Base-by-base conservation (phyloP, 306 rosid species). In the Astragalus membranaceus region DNA sequence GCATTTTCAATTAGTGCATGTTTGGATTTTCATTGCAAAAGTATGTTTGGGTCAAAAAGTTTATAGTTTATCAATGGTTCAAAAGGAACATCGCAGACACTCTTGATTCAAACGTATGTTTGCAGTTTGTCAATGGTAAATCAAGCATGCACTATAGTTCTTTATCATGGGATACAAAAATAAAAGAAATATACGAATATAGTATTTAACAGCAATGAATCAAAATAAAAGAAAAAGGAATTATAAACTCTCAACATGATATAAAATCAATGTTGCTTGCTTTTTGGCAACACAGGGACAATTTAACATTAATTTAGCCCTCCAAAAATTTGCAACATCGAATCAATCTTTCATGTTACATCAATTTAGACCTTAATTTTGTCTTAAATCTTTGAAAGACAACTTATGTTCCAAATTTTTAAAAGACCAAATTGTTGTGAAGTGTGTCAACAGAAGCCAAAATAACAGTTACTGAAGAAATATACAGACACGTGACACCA, bases 401-500 rank as follows among this genome's bases (percentile, higher is more conserved):
- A 26, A 64, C 3, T 33, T 49, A 33, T 35, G n/a, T 11, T n/a
- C 48, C 6, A 48, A 67, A 67, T 49, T 7, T 50, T 67, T 8
- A 1, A 1, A 68, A 2, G 9, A 37, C 39, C 62, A 52, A 68
- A 26, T 39, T 14, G 42, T 46, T 46, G 58, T 48, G 26, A 46
- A 63, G n/a, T 14, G 33, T 9, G 51, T 26, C 32, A 44, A 29
- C 10, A 32, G 13, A 4, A 57, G 6, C 15, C 35, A 43, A 61
- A 50, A 50, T 46, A 10, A 1, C 1, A 9, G 35, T 5, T 10
- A 10, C 33, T 39, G n/a, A 44, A 16, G 37, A 58, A 13, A 48
- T 60, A 50, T n/a, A 41, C 52, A 78, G 10, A 67, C 37, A 67
- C 37, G 30, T 44, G 75, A 44, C 10, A 76, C 8, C 20, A 47